Conservation (phyloP, 2,329 filamentous ascomycete genomes). For the Ustilaginoidea virens region DNA sequence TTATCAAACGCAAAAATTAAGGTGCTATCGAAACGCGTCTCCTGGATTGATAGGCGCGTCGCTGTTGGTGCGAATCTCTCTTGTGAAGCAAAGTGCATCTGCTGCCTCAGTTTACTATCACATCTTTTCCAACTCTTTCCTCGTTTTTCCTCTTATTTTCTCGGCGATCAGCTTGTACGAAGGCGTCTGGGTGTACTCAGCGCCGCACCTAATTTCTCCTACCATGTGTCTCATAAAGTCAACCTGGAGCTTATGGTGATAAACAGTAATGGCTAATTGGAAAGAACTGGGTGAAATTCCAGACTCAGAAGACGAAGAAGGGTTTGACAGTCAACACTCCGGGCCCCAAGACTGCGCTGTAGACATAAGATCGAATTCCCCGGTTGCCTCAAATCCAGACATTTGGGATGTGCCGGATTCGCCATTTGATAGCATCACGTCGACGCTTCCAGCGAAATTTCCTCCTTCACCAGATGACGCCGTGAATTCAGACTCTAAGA, state of each 20-base stretch:
- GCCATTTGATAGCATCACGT: constrained; percentile 11
- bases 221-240: too few relatives aligned
- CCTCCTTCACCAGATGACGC: constrained; percentile 2
- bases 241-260: constrained; percentile 15
- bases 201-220: too few relatives aligned
- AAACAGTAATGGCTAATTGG: constrained; percentile 27
- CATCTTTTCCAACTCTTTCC: too few relatives aligned
- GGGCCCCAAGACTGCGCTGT: not conserved
- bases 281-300: constrained; percentile 34
- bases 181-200: too few relatives aligned
- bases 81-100: too few relatives aligned
- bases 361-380: not conserved
- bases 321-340: constrained; percentile 22
- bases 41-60: too few relatives aligned
- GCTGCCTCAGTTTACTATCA: too few relatives aligned
- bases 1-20: too few relatives aligned
- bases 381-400: constrained; percentile 5
- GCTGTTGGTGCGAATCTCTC: too few relatives aligned
- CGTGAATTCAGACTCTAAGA: constrained; percentile 4
- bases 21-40: too few relatives aligned
- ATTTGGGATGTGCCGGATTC: constrained; percentile 24
- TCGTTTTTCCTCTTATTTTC: too few relatives aligned
- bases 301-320: constrained; percentile 33
- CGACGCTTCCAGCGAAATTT: not conserved
- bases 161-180: too few relatives aligned